Evolutionary conservation across 225 moss, liverwort and hornwort species (phyloP), one percentile per base, ranked within the genome.

Genomic region (Bryum argenteum): DNA sequence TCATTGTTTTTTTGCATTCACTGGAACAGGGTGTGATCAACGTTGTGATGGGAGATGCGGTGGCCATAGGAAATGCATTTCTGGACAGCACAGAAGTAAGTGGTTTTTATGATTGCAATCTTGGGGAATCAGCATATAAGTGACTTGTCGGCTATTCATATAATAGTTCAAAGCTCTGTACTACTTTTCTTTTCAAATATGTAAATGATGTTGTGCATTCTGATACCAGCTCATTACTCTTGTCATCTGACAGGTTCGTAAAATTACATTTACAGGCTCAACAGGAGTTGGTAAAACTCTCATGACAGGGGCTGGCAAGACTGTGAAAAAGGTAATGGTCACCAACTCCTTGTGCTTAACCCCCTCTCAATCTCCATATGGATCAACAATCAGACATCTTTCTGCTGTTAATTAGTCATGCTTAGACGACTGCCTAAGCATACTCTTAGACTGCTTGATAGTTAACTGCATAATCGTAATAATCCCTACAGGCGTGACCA

Each of bases 231-330:
- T 53, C 65, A 17, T 24, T 15, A 20, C 19, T 65, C 39, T 69
- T 44, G 47, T 69, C 54, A 26, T 54, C 26, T 54, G 18, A 50
- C 75, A 91, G 95, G 91, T 96, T 66, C 87, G 93, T 16, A 96
- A 96, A 84, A 87, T 96, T 39, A 91, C 96, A 4, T 96, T 96
- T 76, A 96, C 96, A 63, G 96, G 96, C 72, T 96, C 96, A 58
- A 96, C 93, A 59, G 58, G 74, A 77, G 79, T 89, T 67, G 93
- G 96, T 63, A 96, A 91, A 73, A 80, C 80, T 60, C 78, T 96
- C 39, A 90, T 96, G 96, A 71, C 82, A 81, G 87, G 90, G 68
- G 82, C 93, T 65, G 85, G 91, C 53, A 84, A 85, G 70, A 96
- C 93, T 67, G 93, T 96, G 17, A 96, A 96, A 81, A 96, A 90